Percentiles rank a stretch among this genome's conserved stretches.
These are phyloP conservation scores for Colletotrichum sp. DNA, from an alignment of 2,329 filamentous ascomycete genomes.

Conservation along the genomic window DNA sequence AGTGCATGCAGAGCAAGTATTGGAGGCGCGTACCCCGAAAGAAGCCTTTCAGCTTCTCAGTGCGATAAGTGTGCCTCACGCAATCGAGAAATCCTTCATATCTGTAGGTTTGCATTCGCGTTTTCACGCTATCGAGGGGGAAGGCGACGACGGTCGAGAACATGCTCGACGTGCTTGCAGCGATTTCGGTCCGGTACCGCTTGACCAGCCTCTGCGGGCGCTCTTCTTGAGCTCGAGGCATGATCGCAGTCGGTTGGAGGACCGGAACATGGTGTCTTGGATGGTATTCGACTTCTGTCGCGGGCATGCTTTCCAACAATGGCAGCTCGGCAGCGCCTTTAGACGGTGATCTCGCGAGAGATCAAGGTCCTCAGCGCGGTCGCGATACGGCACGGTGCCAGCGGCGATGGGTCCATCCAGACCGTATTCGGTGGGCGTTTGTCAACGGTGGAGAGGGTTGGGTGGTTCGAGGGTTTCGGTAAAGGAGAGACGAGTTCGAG, in stretches of 20 bases:
- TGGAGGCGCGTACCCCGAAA: constrained; percentile 67
- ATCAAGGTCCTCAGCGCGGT: constrained; percentile 66
- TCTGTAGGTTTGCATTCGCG: constrained; percentile 86
- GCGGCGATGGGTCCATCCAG: constrained; percentile 20
- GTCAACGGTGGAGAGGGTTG: background rate
- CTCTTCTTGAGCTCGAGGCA: constrained; percentile 37
- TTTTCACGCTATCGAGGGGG: constrained; percentile 88
- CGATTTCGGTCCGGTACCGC: constrained; percentile 80
- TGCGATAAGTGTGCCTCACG: constrained; percentile 75
- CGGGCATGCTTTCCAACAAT: constrained; percentile 39
- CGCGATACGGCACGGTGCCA: constrained; percentile 48
- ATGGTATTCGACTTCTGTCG: constrained; percentile 38
- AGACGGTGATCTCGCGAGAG: constrained; percentile 55
- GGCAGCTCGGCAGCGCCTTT: constrained; percentile 43
- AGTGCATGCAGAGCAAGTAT: background rate
- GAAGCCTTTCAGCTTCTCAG: constrained; percentile 76
- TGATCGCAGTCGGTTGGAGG: constrained; percentile 44
- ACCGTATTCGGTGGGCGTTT: background rate
- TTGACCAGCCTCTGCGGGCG: constrained; percentile 62
- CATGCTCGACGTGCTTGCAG: constrained; percentile 77
- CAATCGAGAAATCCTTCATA: constrained; percentile 78
- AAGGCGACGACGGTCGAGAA: constrained; percentile 83
- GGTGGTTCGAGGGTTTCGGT: background rate
- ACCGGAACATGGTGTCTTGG: constrained; percentile 49
- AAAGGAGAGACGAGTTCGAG: background rate